phyloP scores from a whole-genome alignment of 495 filamentous ascomycete species.

The Penicillium herquei region DNA sequence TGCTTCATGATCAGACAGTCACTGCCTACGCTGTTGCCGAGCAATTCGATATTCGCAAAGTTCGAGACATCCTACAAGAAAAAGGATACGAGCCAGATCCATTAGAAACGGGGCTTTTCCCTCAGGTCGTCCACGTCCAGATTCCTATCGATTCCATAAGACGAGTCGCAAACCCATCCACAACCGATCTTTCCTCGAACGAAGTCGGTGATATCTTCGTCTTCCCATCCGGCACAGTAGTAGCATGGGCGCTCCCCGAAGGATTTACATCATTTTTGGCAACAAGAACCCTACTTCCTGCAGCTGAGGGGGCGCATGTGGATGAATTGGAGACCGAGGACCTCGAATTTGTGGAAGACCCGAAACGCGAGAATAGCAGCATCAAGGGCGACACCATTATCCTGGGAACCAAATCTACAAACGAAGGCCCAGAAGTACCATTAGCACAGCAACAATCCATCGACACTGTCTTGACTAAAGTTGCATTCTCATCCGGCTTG shows the following conservation, averaged over 20 bases:
- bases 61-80: conserved; percentile 65
- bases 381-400: conserved; percentile 90
- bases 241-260: conserved; percentile 80
- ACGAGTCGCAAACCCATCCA: conserved; percentile 51
- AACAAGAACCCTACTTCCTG: conserved; percentile 66
- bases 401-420: conserved; percentile 66
- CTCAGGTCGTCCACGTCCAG: conserved; percentile 65
- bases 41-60: conserved; percentile 75
- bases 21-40: conserved; percentile 84
- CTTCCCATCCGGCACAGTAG: conserved; percentile 96
- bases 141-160: conserved; percentile 53
- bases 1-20: conserved; percentile 51
- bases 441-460: conserved; percentile 41
- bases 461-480: conserved; percentile 84
- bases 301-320: conserved; percentile 71
- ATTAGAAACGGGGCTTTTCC: conserved; percentile 58
- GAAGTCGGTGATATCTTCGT: conserved; percentile 88
- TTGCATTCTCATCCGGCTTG: conserved; percentile 95
- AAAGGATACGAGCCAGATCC: conserved; percentile 68
- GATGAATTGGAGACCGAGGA: conserved; percentile 78
- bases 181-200: conserved; percentile 55
- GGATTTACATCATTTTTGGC: conserved; percentile 71
- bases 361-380: conserved; percentile 66
- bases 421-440: conserved; percentile 11
- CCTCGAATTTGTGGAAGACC: conserved; percentile 81